Evolutionary conservation across 306 rosid species (phyloP), one percentile per base, ranked within the genome.

Genomic region (Chamaecrista fasciculata): DNA sequence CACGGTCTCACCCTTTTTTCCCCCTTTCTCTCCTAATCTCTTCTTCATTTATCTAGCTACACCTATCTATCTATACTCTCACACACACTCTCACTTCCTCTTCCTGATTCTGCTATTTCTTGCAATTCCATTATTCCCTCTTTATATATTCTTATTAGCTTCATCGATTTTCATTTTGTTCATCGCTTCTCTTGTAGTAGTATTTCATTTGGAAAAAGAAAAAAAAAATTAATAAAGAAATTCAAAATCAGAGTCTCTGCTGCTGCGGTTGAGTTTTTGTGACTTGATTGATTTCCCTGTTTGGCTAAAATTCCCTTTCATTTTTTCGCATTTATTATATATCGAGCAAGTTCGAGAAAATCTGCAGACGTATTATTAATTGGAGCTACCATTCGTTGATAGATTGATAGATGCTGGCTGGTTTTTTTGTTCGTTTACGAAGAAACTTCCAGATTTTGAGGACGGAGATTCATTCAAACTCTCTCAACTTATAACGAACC

Each of bases 381-480:
- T n/a, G n/a, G n/a, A n/a, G n/a, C n/a, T n/a, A n/a, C n/a, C n/a
- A n/a, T n/a, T n/a, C n/a, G n/a, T n/a, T n/a, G n/a, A n/a, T n/a
- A n/a, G n/a, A n/a, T n/a, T n/a, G n/a, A n/a, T n/a, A n/a, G n/a
- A 18, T 11, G 1, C 0, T 26, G 4, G 15, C 37, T 34, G 23
- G 5, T 16, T 6, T 67, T 67, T 66, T 16, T 51, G 33, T 39
- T 21, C 47, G 46, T 47, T 56, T 24, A 3, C 29, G 4, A 21
- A 66, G 34, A 70, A 64, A 43, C n/a, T 24, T 66, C 53, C 33
- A 37, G 57, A 51, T 76, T 18, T 15, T 24, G 46, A 2, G 73
- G 81, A 52, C 52, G 74, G 76, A 82, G 71, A 37, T 48, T 44
- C 36, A 44, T 37, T 21, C 29, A n/a, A 47, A 6, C n/a, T n/a